Conservation (phyloP, 129 eudicot species). For the Chrysanthemum makinoi region DNA sequence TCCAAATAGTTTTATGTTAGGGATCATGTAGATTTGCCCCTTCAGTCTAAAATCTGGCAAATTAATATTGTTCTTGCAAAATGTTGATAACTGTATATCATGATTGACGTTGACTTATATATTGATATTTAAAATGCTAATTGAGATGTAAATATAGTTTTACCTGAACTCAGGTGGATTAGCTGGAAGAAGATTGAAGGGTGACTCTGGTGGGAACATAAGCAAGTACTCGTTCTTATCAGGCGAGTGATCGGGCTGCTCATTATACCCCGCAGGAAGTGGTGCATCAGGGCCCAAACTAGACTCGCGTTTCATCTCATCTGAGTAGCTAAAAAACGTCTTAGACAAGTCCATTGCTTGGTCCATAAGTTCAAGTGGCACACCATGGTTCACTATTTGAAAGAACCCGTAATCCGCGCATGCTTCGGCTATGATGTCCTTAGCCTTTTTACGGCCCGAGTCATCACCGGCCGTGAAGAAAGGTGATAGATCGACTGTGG, state of each 20-base stretch:
- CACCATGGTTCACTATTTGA: conserved; percentile 59
- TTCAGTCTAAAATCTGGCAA: too few species aligned
- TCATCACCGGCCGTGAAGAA: conserved; percentile 40
- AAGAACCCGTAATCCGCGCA: conserved; percentile 50
- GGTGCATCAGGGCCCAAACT: conserved; percentile 33
- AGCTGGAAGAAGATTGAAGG: conserved; percentile 39
- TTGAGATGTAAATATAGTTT: not conserved
- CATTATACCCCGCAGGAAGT: conserved; percentile 47
- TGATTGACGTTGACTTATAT: not conserved
- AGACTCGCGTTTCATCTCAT: conserved; percentile 43
- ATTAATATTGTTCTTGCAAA: too few species aligned
- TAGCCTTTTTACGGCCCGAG: conserved; percentile 36
- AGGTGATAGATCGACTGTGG: conserved; percentile 51
- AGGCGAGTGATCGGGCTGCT: conserved; percentile 42
- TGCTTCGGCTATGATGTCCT: conserved; percentile 35
- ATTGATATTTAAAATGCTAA: not conserved
- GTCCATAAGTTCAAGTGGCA: conserved; percentile 49
- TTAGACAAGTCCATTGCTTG: conserved; percentile 43
- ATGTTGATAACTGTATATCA: too few species aligned
- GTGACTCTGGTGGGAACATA: conserved; percentile 36
- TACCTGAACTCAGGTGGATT: conserved; percentile 43
- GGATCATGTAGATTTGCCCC: too few species aligned
- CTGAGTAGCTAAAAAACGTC: conserved; percentile 35
- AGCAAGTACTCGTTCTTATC: conserved; percentile 47
- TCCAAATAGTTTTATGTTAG: too few species aligned